Base-by-base conservation (phyloP, 2,329 filamentous ascomycete species). In the Pseudogymnoascus sp. region DNA sequence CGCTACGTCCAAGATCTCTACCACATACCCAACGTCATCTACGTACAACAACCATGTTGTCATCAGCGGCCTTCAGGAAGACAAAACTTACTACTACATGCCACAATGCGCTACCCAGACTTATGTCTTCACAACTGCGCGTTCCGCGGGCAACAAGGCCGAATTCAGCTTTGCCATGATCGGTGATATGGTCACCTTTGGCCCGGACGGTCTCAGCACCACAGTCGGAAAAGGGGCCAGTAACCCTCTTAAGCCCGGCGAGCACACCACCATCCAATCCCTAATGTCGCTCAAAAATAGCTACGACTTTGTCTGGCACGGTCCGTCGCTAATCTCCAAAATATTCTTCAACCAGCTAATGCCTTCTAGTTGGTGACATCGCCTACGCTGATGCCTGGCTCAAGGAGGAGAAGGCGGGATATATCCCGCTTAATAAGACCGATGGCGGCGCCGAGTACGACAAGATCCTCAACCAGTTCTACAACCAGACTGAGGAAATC, bases 301-400 rank as follows among this genome's bases (percentile, higher is more conserved):
- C 15, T 41, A 41, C 9, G 38, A 41, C 38, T 41, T 41, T 41
- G 18, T 41, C 38, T 41, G 38, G 38, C 38, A 41, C 38, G 38
- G 38, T 41, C 11, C 4, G 38, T 41, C 38, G 38, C 18, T 18
- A 22, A 12, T 20, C 11, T 41, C 6, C 14, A 37, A 8, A n/a
- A n/a, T 39, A 20, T 20, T 22, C 11, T 20, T 12, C 12, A 7
- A 41, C 2, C 9, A 41, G 18, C 38, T 41, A 41, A 41, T 22
- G 15, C 15, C 8, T 20, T 20, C 38, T 36, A 64, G 61, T 60
- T 60, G 62, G 62, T 25, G 82, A 85, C 66, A 74, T 84, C 14
- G 81, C 71, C 0, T 85, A 85, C 65, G 82, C 82, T 1, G 82
- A 85, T 63, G 78, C 83, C 69, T 85, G 82, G 82, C 22, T 62